These are phyloP conservation scores for Rhynchosporium secalis DNA, from an alignment of 2,329 filamentous ascomycete species.

Conservation along the genomic window DNA sequence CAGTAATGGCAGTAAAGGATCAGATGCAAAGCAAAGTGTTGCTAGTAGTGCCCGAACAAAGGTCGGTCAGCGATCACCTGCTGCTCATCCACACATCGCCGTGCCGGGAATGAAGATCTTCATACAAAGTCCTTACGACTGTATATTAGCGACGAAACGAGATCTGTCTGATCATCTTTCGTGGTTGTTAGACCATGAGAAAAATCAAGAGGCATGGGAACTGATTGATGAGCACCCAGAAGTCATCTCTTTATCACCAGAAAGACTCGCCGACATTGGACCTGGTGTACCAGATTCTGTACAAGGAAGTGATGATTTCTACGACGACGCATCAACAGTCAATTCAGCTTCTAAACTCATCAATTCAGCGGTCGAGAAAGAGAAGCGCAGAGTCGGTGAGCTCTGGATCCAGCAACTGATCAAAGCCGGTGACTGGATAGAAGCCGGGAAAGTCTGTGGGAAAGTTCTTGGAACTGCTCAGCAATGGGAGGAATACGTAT, in stretches of 20 bases:
- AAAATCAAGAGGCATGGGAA: slow-evolving; percentile 85
- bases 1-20: slow-evolving; percentile 56
- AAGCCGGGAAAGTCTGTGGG: slow-evolving; percentile 77
- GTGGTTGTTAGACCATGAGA: slow-evolving; percentile 81
- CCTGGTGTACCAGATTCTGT: slow-evolving; percentile 44
- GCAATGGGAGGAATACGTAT: slow-evolving; percentile 95
- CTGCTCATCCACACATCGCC: slow-evolving; percentile 36
- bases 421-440: slow-evolving; percentile 69
- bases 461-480: slow-evolving; percentile 78
- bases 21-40: slow-evolving; percentile 52
- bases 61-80: slow-evolving; percentile 46
- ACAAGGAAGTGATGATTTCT: slow-evolving; percentile 60
- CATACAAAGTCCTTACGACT: slow-evolving; percentile 95
- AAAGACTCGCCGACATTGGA: slow-evolving; percentile 44
- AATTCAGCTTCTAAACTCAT: slow-evolving; percentile 58
- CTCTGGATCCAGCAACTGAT: slow-evolving; percentile 90
- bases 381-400: slow-evolving; percentile 89
- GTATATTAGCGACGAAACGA: slow-evolving; percentile 85
- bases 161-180: slow-evolving; percentile 81
- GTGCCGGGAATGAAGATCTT: slow-evolving; percentile 75
- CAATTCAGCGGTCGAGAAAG: slow-evolving; percentile 72
- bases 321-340: slow-evolving; percentile 70
- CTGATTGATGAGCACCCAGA: slow-evolving; percentile 87
- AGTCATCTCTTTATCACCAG: slow-evolving; percentile 49
- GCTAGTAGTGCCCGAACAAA: slow-evolving; percentile 43